Conservation (phyloP, 257 asterid species). For the Primulina huaijiensis region DNA sequence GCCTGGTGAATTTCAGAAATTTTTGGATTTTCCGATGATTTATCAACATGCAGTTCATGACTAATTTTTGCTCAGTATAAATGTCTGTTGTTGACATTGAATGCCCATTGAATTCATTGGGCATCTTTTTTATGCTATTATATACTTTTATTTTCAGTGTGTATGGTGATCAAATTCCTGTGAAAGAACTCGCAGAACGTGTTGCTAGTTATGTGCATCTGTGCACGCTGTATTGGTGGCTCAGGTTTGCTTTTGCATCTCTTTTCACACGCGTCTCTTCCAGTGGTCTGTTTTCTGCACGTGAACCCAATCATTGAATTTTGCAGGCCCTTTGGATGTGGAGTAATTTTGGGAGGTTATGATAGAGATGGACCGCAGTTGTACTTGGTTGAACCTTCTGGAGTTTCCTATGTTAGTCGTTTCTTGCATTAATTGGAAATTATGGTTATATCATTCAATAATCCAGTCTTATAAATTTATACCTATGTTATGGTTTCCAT, state of each 20-base stretch:
- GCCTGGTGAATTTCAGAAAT: neutral
- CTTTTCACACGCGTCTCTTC: neutral
- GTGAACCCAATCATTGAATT: slow-evolving; percentile 16
- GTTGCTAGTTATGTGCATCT: slow-evolving; percentile 95
- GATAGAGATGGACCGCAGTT: slow-evolving; percentile 94
- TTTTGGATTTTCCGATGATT: neutral
- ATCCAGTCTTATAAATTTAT: too few relatives aligned
- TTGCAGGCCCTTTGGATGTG: slow-evolving; percentile 89
- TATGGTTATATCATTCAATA: slow-evolving; percentile 16
- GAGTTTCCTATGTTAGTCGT: slow-evolving; percentile 72
- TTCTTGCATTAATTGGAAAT: neutral
- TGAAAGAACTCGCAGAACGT: slow-evolving; percentile 85
- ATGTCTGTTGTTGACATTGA: slow-evolving; percentile 11
- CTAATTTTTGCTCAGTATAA: neutral
- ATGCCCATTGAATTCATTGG: neutral
- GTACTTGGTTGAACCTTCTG: slow-evolving; percentile 91
- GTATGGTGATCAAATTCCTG: slow-evolving; percentile 82
- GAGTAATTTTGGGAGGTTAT: slow-evolving; percentile 88
- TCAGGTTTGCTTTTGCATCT: slow-evolving; percentile 52
- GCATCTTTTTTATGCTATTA: slow-evolving; percentile 1
- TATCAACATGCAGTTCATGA: neutral
- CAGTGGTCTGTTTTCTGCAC: slow-evolving; percentile 19
- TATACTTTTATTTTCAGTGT: slow-evolving; percentile 43
- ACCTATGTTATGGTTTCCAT: neutral
- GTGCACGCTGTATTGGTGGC: slow-evolving; percentile 99